Evolutionary conservation across 129 eudicot genomes (phyloP).

Genomic region (carrot (Daucus carota)): DH1_v3.0 NC_030389.2:26962501-26963000

Average conservation of each 20-base stretch:
- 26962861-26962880: constrained; percentile 13
- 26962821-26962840: constrained; percentile 19
- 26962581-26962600: background rate
- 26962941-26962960: constrained; percentile 9
- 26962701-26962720: constrained; percentile 26
- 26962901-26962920: constrained; percentile 15
- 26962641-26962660: background rate
- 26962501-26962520: constrained; percentile 7
- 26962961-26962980: constrained; percentile 22
- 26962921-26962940: background rate
- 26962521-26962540: constrained; percentile 7
- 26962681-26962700: background rate
- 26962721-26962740: constrained; percentile 36
- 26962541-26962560: background rate
- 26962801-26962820: constrained; percentile 17
- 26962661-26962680: background rate
- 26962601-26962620: background rate
- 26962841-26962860: constrained; percentile 3
- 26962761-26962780: constrained; percentile 36
- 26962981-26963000: constrained; percentile 28
- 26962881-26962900: constrained; percentile 8
- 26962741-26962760: constrained; percentile 13
- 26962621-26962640: background rate
- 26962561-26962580: background rate
- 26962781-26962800: constrained; percentile 26